phyloP scores from a whole-genome alignment of 2,329 filamentous ascomycete genomes.

The Talaromyces funiculosus region DNA sequence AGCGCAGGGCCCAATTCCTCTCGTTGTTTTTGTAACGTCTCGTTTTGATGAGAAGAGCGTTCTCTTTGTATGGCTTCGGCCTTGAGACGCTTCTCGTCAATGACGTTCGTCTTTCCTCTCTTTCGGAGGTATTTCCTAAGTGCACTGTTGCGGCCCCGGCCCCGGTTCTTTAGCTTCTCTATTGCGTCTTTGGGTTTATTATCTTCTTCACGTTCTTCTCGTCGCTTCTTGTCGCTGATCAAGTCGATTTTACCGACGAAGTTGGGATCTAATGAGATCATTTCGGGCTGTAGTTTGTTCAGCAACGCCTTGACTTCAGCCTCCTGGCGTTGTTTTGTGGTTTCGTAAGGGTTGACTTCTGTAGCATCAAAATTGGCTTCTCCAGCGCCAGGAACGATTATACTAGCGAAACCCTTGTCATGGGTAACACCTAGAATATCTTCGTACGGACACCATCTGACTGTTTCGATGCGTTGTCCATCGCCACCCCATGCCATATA shows the following conservation, averaged over 20 bases:
- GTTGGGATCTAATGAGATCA: constrained; percentile 92
- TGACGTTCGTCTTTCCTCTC: constrained; percentile 85
- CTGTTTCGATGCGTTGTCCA: constrained; percentile 70
- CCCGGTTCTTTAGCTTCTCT: constrained; percentile 64
- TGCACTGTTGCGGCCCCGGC: constrained; percentile 82
- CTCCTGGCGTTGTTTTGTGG: constrained; percentile 84
- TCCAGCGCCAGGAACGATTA: constrained; percentile 89
- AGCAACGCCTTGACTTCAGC: constrained; percentile 81
- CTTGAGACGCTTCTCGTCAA: constrained; percentile 87
- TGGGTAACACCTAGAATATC: constrained; percentile 85
- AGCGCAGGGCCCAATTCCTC: constrained; percentile 80
- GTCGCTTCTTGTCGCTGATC: constrained; percentile 68
- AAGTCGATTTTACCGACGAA: constrained; percentile 85
- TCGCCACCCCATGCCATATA: constrained; percentile 94
- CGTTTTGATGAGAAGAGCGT: constrained; percentile 62
- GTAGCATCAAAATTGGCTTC: constrained; percentile 94
- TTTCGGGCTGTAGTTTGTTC: constrained; percentile 92
- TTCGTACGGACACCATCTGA: constrained; percentile 91
- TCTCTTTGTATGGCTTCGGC: constrained; percentile 74
- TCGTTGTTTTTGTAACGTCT: constrained; percentile 60
- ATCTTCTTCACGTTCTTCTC: constrained; percentile 75
- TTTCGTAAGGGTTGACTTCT: constrained; percentile 94
- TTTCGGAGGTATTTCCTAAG: constrained; percentile 85
- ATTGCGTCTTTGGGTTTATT: constrained; percentile 56
- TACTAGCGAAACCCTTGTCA: constrained; percentile 76